Conservation (phyloP, 495 filamentous ascomycete genomes). For the Astrothelium subdiscretum region DNA sequence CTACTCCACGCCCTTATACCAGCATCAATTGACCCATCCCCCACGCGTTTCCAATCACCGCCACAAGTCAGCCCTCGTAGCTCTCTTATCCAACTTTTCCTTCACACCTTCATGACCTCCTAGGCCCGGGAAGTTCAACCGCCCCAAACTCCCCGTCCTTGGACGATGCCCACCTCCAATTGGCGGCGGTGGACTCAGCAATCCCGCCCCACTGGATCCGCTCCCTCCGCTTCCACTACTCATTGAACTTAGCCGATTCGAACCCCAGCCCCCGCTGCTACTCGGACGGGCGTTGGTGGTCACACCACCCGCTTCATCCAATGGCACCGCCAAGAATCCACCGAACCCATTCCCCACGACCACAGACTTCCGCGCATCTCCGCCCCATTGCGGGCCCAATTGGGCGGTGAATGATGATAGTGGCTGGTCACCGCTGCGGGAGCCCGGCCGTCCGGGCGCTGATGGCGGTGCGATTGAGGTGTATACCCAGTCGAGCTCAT, state of each 20-base stretch:
- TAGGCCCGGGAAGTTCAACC: slow-evolving; percentile 2
- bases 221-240: slow-evolving; percentile 15
- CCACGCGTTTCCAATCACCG: slow-evolving; percentile 13
- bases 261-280: not conserved
- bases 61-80: slow-evolving; percentile 22
- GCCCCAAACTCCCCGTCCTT: slow-evolving; percentile 4
- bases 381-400: slow-evolving; percentile 48
- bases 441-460: slow-evolving; percentile 22
- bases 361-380: slow-evolving; percentile 46
- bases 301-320: slow-evolving; percentile 30
- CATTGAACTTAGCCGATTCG: slow-evolving; percentile 5
- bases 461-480: slow-evolving; percentile 43
- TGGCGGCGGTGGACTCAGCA: slow-evolving; percentile 13
- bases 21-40: not conserved
- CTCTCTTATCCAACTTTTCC: slow-evolving; percentile 13
- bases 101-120: slow-evolving; percentile 4
- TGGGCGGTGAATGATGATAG: slow-evolving; percentile 43
- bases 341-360: slow-evolving; percentile 70
- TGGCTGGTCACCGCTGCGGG: slow-evolving; percentile 35
- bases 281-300: slow-evolving; percentile 11
- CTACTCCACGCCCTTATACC: too few relatives aligned
- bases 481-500: slow-evolving; percentile 80
- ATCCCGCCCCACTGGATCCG: slow-evolving; percentile 6
- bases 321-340: slow-evolving; percentile 70
- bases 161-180: not conserved